A percentile compares a stretch with the other conserved stretches of the same genome.
Conservation (phyloP, 1,284 basidiomycete genomes). For the Vanrija sp. region DNA sequence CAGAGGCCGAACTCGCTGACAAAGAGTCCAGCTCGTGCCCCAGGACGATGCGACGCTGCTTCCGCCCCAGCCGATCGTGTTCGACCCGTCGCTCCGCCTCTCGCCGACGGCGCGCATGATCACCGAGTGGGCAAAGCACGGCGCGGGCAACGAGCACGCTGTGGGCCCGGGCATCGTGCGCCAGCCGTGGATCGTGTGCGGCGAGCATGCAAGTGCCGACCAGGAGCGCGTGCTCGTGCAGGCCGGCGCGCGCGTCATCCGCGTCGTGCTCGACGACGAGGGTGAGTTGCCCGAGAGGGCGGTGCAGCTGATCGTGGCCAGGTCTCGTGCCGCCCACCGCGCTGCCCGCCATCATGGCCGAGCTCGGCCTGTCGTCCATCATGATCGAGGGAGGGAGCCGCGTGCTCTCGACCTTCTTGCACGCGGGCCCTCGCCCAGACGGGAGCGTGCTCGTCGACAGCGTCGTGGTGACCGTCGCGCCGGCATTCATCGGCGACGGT, state of each 20-base stretch:
- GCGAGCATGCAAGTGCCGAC: slow-evolving; percentile 27
- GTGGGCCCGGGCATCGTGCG: slow-evolving; percentile 56
- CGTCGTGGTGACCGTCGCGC: slow-evolving; percentile 77
- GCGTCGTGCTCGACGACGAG: slow-evolving; percentile 47
- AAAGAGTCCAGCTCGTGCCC: slow-evolving; percentile 35
- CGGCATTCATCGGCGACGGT: slow-evolving; percentile 71
- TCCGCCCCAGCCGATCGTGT: slow-evolving; percentile 72
- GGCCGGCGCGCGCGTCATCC: slow-evolving; percentile 43
- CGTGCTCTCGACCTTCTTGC: slow-evolving; percentile 74
- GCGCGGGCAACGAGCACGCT: no score
- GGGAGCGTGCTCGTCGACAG: slow-evolving; percentile 59
- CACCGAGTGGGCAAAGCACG: slow-evolving; percentile 16
- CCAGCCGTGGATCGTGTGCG: slow-evolving; percentile 70
- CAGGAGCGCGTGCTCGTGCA: slow-evolving; percentile 31
- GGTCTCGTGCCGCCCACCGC: slow-evolving; percentile 54
- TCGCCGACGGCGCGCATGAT: slow-evolving; percentile 68
- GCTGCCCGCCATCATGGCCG: slow-evolving; percentile 57
- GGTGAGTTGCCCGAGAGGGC: slow-evolving; percentile 50
- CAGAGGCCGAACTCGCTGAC: no score
- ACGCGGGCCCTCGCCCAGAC: slow-evolving; percentile 28
- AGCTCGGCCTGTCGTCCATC: slow-evolving; percentile 62
- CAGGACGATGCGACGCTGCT: slow-evolving; percentile 19
- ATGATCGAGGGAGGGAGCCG: slow-evolving; percentile 95
- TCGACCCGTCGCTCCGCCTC: slow-evolving; percentile 72
- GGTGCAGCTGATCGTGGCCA: no score